Percentiles rank a stretch among this genome's conserved stretches.
Evolutionary conservation across 768 basidiomycete genomes (phyloP).

Genomic region (Collybiopsis luxurians): DNA sequence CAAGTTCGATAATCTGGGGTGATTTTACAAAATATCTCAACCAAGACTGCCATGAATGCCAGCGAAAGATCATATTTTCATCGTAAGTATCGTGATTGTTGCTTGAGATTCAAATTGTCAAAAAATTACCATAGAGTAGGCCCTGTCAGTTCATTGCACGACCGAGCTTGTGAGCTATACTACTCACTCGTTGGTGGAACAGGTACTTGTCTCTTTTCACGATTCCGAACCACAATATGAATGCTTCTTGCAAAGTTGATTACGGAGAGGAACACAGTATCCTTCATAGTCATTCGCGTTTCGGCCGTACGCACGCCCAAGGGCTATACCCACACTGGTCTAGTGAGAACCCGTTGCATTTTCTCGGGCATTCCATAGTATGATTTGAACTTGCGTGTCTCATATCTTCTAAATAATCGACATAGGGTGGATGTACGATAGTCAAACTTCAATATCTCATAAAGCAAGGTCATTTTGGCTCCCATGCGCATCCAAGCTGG

Average conservation of each 20-base stretch:
- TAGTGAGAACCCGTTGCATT: conserved; percentile 38
- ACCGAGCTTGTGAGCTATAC: conserved; percentile 51
- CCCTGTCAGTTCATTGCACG: conserved; percentile 50
- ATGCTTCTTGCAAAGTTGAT: conserved; percentile 31
- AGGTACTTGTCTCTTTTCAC: conserved; percentile 21
- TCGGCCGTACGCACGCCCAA: conserved; percentile 34
- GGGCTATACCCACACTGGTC: conserved; percentile 50
- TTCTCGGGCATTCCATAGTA: conserved; percentile 49
- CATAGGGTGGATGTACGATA: conserved; percentile 47
- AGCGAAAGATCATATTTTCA: conserved; percentile 21
- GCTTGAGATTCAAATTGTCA: not conserved
- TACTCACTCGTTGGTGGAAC: conserved; percentile 44
- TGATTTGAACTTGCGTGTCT: conserved; percentile 3
- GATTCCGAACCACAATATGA: not conserved
- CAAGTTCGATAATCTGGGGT: conserved; percentile 38
- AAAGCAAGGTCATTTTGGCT: conserved; percentile 39
- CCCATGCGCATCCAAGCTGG: conserved; percentile 38
- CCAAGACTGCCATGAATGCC: conserved; percentile 10
- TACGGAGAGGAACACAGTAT: conserved; percentile 43
- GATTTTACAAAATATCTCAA: conserved; percentile 32
- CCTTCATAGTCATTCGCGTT: conserved; percentile 35
- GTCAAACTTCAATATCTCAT: conserved; percentile 44
- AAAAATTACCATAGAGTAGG: conserved; percentile 33
- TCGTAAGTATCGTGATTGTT: conserved; percentile 11
- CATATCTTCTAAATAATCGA: not conserved